A percentile compares a stretch with the other conserved stretches of the same genome.
Evolutionary conservation across 441 rosid species (phyloP).

Genomic region (Bocquillonia castaneifolia): DNA sequence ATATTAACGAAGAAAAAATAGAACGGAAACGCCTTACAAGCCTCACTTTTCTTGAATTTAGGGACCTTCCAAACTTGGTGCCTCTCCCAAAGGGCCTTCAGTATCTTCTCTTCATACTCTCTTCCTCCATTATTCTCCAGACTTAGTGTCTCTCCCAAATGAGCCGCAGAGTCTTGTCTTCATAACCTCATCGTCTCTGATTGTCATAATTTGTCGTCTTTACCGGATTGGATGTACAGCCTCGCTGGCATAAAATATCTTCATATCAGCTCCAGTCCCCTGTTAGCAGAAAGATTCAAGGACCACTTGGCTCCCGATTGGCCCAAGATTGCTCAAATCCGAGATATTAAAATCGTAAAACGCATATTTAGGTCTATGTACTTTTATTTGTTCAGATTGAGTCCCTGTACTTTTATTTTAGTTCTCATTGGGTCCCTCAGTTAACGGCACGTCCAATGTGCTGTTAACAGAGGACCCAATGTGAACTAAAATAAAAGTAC

Average conservation of each 20-base stretch:
- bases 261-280: background rate
- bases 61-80: background rate
- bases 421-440: too few relatives aligned
- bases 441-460: too few relatives aligned
- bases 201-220: background rate
- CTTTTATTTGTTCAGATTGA: too few relatives aligned
- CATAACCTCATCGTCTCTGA: background rate
- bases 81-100: too few relatives aligned
- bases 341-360: background rate
- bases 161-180: constrained; percentile 13
- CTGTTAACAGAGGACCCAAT: too few relatives aligned
- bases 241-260: background rate
- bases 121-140: too few relatives aligned
- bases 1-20: too few relatives aligned
- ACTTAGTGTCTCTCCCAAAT: constrained; percentile 9
- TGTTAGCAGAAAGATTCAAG: background rate
- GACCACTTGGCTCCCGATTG: constrained; percentile 2
- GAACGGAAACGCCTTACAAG: constrained; percentile 13
- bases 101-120: too few relatives aligned
- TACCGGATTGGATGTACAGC: constrained; percentile 12
- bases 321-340: constrained; percentile 17
- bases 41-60: background rate
- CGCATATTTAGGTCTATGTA: too few relatives aligned
- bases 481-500: too few relatives aligned
- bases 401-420: too few relatives aligned